Evolutionary conservation across 75 land plant genomes (phyloP).

Genomic region (Chamaecyparis obtusa): DNA sequence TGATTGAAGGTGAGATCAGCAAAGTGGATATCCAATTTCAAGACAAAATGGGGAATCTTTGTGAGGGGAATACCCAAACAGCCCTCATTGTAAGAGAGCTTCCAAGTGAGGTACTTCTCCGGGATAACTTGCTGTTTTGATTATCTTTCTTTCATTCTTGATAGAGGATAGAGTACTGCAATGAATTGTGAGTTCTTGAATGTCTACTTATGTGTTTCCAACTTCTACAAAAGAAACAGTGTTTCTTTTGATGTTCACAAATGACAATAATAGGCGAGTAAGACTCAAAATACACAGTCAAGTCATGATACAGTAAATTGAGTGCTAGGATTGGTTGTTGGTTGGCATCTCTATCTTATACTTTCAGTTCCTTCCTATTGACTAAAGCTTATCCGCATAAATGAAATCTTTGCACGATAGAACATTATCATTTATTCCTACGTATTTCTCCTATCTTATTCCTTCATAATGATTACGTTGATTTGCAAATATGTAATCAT

Average conservation of each 20-base stretch:
- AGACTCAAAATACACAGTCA: not conserved
- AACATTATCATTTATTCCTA: not conserved
- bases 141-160: not conserved
- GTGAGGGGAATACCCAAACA: constrained; percentile 76
- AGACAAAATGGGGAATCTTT: constrained; percentile 90
- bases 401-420: not conserved
- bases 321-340: constrained; percentile 1
- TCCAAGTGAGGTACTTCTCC: constrained; percentile 64
- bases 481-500: not conserved
- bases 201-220: not conserved
- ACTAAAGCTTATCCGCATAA: not conserved
- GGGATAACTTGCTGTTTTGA: not conserved
- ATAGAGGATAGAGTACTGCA: not conserved
- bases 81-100: constrained; percentile 64
- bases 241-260: not conserved
- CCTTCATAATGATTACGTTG: not conserved
- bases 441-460: not conserved
- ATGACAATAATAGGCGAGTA: not conserved
- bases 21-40: constrained; percentile 76
- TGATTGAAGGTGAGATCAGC: constrained; percentile 94
- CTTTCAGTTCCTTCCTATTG: not conserved
- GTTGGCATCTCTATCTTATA: not conserved
- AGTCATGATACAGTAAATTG: not conserved
- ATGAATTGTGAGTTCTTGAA: not conserved
- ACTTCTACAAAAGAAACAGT: not conserved